Conservation (phyloP, 306 rosid species). For the Cyclanthera cordifolia region DNA sequence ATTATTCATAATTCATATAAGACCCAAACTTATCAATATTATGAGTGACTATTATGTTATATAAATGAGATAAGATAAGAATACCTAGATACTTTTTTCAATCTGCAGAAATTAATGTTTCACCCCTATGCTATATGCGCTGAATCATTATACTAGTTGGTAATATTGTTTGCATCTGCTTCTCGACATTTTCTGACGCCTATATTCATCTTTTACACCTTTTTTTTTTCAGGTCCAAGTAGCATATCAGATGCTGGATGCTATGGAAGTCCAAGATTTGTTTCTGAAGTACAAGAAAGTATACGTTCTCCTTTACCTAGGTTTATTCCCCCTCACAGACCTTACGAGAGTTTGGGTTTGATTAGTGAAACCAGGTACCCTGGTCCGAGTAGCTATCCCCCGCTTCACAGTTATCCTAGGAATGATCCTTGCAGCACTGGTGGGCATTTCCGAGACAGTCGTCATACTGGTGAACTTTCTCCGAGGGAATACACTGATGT, state of each 20-base stretch:
- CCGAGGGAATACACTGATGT: background rate
- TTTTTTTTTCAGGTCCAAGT: background rate
- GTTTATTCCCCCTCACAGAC: conserved; percentile 8
- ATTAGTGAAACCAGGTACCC: conserved; percentile 7
- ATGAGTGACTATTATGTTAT: background rate
- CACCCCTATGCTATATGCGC: background rate
- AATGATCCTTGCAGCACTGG: conserved; percentile 15
- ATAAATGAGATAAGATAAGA: background rate
- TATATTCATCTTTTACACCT: background rate
- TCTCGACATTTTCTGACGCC: background rate
- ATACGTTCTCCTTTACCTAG: conserved; percentile 16
- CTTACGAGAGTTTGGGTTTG: background rate
- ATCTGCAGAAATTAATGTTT: background rate
- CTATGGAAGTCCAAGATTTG: conserved; percentile 17
- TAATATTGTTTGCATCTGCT: background rate
- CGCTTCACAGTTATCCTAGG: conserved; percentile 1
- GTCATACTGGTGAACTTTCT: background rate
- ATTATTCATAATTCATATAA: too few relatives aligned
- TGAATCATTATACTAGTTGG: background rate
- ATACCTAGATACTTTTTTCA: background rate
- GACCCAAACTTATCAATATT: too few relatives aligned
- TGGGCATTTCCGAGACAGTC: conserved; percentile 10
- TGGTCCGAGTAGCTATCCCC: conserved; percentile 8
- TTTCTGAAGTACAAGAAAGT: conserved; percentile 19
- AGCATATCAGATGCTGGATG: background rate